Percentiles rank a stretch among this genome's conserved stretches.
These are phyloP conservation scores for Trametes sanguinea DNA, from an alignment of 768 basidiomycete species.

Conservation along the genomic window DNA sequence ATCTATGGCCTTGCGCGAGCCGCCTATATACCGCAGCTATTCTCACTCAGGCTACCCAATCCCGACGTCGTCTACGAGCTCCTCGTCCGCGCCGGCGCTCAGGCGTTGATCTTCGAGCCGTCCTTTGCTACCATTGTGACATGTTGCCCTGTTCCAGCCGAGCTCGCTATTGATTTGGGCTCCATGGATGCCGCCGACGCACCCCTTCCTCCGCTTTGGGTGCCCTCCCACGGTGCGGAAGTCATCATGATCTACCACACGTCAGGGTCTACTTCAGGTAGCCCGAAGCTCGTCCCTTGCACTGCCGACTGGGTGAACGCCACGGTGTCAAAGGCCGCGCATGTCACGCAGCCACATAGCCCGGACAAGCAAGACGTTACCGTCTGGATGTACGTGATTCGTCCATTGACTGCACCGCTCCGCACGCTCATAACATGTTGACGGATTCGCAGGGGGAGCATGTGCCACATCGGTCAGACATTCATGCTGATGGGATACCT, in stretches of 20 bases:
- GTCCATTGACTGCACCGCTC: conserved; percentile 1
- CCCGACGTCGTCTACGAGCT: conserved; percentile 68
- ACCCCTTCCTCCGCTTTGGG: conserved; percentile 46
- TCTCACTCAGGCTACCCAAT: conserved; percentile 72
- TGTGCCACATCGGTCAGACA: conserved; percentile 80
- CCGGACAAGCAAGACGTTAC: conserved; percentile 64
- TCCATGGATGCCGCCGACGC: conserved; percentile 40
- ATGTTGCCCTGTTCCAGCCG: conserved; percentile 51
- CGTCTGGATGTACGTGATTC: conserved; percentile 64
- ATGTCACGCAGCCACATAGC: conserved; percentile 50
- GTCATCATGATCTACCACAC: conserved; percentile 75
- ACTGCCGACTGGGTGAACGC: conserved; percentile 65
- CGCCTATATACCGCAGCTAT: conserved; percentile 71
- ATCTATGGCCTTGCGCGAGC: conserved; percentile 74
- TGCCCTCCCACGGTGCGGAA: conserved; percentile 40
- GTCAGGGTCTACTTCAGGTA: conserved; percentile 81
- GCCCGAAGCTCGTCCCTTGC: conserved; percentile 76
- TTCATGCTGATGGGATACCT: conserved; percentile 75
- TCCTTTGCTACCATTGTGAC: conserved; percentile 48
- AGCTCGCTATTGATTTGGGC: conserved; percentile 46
- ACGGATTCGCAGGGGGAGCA: conserved; percentile 61
- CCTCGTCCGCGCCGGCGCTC: conserved; percentile 55
- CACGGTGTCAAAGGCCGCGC: conserved; percentile 61
- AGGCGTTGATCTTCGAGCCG: conserved; percentile 64
- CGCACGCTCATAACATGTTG: conserved; percentile 33